Evolutionary conservation across 2,329 filamentous ascomycete genomes (phyloP).

Genomic region (Colletotrichum gigasporum): DNA sequence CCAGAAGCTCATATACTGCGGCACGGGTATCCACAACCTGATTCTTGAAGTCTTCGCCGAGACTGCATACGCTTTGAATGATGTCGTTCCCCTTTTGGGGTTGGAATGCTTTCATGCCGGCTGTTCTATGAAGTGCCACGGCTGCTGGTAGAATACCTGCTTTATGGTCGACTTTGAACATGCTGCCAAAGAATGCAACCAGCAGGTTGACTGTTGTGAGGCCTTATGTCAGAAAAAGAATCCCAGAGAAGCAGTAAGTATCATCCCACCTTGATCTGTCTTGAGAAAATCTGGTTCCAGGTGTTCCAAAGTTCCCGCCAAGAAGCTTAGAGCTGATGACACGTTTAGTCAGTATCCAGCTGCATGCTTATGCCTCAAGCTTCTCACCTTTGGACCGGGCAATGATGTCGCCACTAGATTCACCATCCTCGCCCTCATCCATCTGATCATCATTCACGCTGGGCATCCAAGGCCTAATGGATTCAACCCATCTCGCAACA

Average conservation of each 20-base stretch:
- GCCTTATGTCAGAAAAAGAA: slow-evolving; percentile 44
- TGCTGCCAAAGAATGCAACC: slow-evolving; percentile 64
- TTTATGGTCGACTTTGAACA: slow-evolving; percentile 68
- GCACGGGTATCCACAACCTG: slow-evolving; percentile 62
- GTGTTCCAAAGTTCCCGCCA: slow-evolving; percentile 62
- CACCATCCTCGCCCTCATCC: slow-evolving; percentile 50
- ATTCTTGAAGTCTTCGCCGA: slow-evolving; percentile 66
- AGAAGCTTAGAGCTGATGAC: slow-evolving; percentile 61
- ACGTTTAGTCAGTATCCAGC: background rate
- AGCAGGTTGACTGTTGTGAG: slow-evolving; percentile 54
- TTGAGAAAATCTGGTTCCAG: slow-evolving; percentile 57
- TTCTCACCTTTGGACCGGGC: slow-evolving; percentile 59
- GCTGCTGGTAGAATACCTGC: slow-evolving; percentile 66
- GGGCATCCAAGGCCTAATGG: slow-evolving; percentile 65
- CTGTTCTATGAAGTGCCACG: slow-evolving; percentile 60
- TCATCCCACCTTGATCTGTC: slow-evolving; percentile 56
- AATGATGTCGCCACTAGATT: slow-evolving; percentile 60
- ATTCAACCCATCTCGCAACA: slow-evolving; percentile 64
- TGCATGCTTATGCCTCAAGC: background rate
- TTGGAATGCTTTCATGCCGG: slow-evolving; percentile 60
- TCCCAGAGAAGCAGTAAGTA: slow-evolving; percentile 39
- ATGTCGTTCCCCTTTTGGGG: slow-evolving; percentile 58
- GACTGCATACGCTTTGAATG: slow-evolving; percentile 56
- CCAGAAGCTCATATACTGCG: slow-evolving; percentile 61
- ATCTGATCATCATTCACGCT: slow-evolving; percentile 45